Percentiles rank a stretch among this genome's conserved stretches.
phyloP scores from a whole-genome alignment of 1,139 yeast genomes.

The Kurtzmaniella quercitrusa region DNA sequence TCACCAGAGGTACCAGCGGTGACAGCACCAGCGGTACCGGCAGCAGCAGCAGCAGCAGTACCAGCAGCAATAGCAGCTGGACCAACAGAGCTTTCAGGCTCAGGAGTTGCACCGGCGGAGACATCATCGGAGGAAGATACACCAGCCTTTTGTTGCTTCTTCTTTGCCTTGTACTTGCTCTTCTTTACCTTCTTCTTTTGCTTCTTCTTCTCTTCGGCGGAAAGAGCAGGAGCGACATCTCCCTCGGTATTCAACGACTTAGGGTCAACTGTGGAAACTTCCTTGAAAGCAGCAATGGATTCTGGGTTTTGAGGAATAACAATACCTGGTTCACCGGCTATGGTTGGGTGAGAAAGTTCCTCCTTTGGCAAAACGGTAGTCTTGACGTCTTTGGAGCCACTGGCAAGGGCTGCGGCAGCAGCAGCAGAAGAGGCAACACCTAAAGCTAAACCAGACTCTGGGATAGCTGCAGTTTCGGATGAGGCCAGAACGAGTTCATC shows the following conservation, averaged over 20 bases:
- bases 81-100: constrained; percentile 30
- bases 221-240: constrained; percentile 13
- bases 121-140: constrained; percentile 18
- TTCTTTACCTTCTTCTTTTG: constrained; percentile 48
- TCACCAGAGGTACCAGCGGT: constrained; percentile 12
- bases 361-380: constrained; percentile 56
- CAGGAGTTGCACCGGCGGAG: constrained; percentile 16
- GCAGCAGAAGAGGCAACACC: constrained; percentile 16
- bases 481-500: constrained; percentile 33
- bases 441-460: constrained; percentile 52
- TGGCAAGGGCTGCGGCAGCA: constrained; percentile 6
- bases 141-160: constrained; percentile 42
- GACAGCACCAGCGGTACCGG: constrained; percentile 9
- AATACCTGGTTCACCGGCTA: constrained; percentile 60
- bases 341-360: constrained; percentile 43
- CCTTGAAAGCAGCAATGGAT: constrained; percentile 35
- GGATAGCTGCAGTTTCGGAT: constrained; percentile 40
- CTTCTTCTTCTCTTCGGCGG: constrained; percentile 41
- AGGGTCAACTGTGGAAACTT: constrained; percentile 37
- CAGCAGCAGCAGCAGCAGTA: constrained; percentile 41
- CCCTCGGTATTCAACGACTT: constrained; percentile 39
- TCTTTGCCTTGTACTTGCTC: constrained; percentile 43
- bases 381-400: constrained; percentile 20
- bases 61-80: constrained; percentile 47
- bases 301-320: constrained; percentile 37